Conservation (phyloP, 2,329 filamentous ascomycete species). For the Zymoseptoria pseudotritici region DNA sequence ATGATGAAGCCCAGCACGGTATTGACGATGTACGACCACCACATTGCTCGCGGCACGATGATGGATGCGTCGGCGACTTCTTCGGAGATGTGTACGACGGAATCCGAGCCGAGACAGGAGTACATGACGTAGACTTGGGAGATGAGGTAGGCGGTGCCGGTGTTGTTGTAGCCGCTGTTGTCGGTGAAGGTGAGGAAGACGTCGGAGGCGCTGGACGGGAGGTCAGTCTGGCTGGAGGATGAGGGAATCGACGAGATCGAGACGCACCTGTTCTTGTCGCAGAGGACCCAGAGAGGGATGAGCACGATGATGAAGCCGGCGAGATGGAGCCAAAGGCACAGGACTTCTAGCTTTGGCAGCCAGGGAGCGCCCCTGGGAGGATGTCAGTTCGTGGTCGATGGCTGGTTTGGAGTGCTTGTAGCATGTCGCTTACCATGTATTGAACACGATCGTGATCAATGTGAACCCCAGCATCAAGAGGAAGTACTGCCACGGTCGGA, state of each 20-base stretch:
- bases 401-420: conserved; percentile 9
- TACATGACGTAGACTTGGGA: conserved; percentile 23
- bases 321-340: conserved; percentile 24
- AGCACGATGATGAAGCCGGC: conserved; percentile 28
- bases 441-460: conserved; percentile 30
- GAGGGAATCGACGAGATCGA: not conserved
- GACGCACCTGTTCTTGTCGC: conserved; percentile 22
- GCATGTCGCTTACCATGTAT: conserved; percentile 23
- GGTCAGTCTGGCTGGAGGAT: not conserved
- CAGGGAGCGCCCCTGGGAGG: conserved; percentile 24
- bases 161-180: conserved; percentile 23
- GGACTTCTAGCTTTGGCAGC: conserved; percentile 11
- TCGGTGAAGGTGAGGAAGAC: conserved; percentile 26
- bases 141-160: conserved; percentile 25
- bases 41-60: conserved; percentile 26
- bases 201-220: conserved; percentile 14
- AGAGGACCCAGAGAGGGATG: conserved; percentile 24
- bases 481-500: conserved; percentile 24
- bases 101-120: conserved; percentile 24
- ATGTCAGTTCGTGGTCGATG: not conserved
- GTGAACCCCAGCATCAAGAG: conserved; percentile 29
- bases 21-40: conserved; percentile 21
- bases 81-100: conserved; percentile 29
- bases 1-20: conserved; percentile 16
- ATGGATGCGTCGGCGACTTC: conserved; percentile 27